Base-by-base conservation (phyloP, 1,284 basidiomycete genomes). In the Cystobasidium slooffiae region DNA sequence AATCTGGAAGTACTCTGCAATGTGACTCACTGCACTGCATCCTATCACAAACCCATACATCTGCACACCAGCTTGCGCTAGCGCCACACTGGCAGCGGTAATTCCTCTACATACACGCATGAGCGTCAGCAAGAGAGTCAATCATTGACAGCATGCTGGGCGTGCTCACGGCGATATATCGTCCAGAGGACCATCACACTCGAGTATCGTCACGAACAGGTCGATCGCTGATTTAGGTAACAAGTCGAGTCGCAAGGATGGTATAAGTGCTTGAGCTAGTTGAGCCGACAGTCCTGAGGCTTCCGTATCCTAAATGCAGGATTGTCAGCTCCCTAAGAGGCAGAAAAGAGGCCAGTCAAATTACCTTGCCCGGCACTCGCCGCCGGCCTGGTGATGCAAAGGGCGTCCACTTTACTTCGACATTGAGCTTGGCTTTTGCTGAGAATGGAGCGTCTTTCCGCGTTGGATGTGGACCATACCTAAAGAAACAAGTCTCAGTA, bases 331-430 rank as follows among this genome's bases (percentile, higher is more conserved):
- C 47, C 63, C 59, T 18, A 43, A 22, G 39, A 62, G 20, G 82
- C 89, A 84, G 82, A 3, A 49, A 6, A 49, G 6, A 49, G n/a
- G 46, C 12, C 12, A 49, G n/a, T 12, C 14, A 49, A 14, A 49
- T 12, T n/a, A 96, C 96, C 77, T 92, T 89, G 78, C 97, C 88
- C 0, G 96, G 95, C 18, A 90, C 89, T 79, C 90, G 86, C 76
- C 96, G 86, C 39, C 86, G 85, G 39, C 73, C 75, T 53, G 85
- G 83, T 78, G 89, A 92, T 6, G 95, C 92, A 82, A 97, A 99
- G 0, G 97, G 96, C 0, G 96, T 88, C 81, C 96, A 97, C 83
- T 98, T 97, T 75, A 97, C 91, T 82, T 98, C 94, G 2, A 99
- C 92, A 76, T 94, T 97, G 72, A 99, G 84, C 74, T 88, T 88